Conservation (phyloP, 176 grass and related monocot species). For the Bonia amplexicaulis region DNA sequence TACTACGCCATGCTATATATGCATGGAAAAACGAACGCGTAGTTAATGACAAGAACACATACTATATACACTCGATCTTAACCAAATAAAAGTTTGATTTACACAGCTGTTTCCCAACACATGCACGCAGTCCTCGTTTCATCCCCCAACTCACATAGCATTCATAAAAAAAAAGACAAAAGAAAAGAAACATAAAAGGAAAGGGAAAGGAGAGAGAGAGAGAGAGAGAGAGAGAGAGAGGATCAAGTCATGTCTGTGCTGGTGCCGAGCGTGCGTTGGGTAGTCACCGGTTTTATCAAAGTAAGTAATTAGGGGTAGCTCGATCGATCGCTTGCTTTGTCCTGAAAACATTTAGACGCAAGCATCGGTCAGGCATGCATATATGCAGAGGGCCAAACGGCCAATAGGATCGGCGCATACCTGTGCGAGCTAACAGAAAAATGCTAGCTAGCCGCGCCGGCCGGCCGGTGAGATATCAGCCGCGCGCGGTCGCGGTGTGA, state of each 20-base stretch:
- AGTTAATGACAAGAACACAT: not conserved
- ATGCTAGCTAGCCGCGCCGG: constrained; percentile 2
- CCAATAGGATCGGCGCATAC: not conserved
- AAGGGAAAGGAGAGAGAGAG: not conserved
- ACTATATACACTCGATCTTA: not conserved
- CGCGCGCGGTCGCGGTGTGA: not conserved
- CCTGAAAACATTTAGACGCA: not conserved
- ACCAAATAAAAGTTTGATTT: not conserved
- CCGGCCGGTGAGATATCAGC: constrained; percentile 18
- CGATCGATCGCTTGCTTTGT: constrained; percentile 6
- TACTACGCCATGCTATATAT: not conserved
- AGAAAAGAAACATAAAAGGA: not conserved
- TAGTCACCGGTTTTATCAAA: constrained; percentile 13
- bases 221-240: not conserved
- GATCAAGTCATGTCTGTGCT: constrained; percentile 3
- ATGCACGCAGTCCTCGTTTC: not conserved
- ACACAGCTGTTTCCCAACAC: not conserved
- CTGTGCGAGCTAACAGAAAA: not conserved
- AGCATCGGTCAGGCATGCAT: not conserved
- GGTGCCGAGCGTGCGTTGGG: constrained; percentile 22
- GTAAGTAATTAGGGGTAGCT: not conserved
- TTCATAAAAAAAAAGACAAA: not conserved
- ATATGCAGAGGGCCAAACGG: not conserved
- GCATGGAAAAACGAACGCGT: not conserved
- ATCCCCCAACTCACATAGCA: not conserved